A percentile compares a stretch with the other conserved stretches of the same genome.
Evolutionary conservation across 768 basidiomycete species (phyloP).

Genomic region (Coprinopsis strossmayeri): DNA sequence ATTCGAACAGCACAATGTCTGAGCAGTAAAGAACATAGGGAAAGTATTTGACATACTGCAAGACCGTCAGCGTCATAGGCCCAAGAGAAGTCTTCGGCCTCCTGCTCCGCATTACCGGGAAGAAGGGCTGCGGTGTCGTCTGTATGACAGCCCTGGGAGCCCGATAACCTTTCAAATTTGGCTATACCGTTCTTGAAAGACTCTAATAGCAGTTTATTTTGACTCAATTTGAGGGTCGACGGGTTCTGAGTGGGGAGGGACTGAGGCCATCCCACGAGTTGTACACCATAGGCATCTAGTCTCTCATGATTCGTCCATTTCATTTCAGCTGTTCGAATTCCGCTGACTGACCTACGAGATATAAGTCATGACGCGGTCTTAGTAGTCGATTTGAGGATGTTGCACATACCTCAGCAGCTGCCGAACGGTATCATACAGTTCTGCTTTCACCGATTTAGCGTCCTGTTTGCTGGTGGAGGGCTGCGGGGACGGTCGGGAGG

Average conservation of each 20-base stretch:
- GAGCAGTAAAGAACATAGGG: too few relatives aligned
- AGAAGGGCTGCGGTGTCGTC: neutral
- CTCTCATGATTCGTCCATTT: conserved; percentile 66
- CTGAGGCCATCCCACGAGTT: conserved; percentile 58
- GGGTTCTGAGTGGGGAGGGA: conserved; percentile 56
- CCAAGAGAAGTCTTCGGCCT: conserved; percentile 35
- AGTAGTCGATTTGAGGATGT: too few relatives aligned
- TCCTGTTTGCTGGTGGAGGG: conserved; percentile 8
- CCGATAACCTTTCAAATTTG: conserved; percentile 32
- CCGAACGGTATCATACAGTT: conserved; percentile 50
- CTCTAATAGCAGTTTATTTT: conserved; percentile 49
- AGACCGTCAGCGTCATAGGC: conserved; percentile 35
- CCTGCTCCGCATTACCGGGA: conserved; percentile 10
- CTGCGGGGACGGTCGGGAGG: conserved; percentile 14
- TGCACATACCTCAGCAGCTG: conserved; percentile 44
- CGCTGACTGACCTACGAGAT: conserved; percentile 40
- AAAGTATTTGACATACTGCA: too few relatives aligned
- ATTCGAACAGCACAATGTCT: too few relatives aligned
- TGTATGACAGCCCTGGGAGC: neutral
- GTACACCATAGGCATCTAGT: conserved; percentile 50
- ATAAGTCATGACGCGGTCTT: too few relatives aligned
- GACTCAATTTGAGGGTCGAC: conserved; percentile 45
- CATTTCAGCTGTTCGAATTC: conserved; percentile 64
- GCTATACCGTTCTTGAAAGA: conserved; percentile 41
- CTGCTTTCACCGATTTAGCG: conserved; percentile 40